Evolutionary conservation across 176 grass and related monocot genomes (phyloP), one percentile per base, ranked within the genome.

Genomic region (Avena sativa): DNA sequence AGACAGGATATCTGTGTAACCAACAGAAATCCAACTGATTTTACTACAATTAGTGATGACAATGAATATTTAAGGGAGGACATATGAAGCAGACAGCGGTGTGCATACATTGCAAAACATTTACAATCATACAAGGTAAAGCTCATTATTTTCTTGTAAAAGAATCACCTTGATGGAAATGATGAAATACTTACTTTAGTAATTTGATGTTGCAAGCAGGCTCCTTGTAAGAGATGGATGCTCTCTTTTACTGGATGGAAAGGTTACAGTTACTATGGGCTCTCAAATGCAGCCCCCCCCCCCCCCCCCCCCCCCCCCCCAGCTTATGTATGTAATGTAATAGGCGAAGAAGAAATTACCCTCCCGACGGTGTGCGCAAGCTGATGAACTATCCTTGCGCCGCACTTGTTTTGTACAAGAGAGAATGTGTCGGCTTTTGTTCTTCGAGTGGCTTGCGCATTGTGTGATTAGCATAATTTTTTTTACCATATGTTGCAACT

Each of bases 11-110:
- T 91, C 34, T 94, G 92, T 71, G 7, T 83, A 53, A 85, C 93
- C 77, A 97, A 97, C 68, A 89, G 74, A 89, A 97, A 97, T 46
- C 92, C 92, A 58, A 79, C 90, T 30, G 95, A 94, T 71, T 94
- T 92, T 81, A 92, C 92, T 44, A 62, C 76, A 80, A 38, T 97
- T 48, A 93, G 91, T 85, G 88, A 94, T 21, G 51, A 89, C 28
- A 91, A 92, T 52, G 86, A 97, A 21, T 94, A 86, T 86, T 91
- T 97, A 81, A 89, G 60, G 12, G 53, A 50, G 5, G 67, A 58
- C 55, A 30, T n/a, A 48, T 87, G 89, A 91, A 79, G 73, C 25
- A 61, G 30, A 56, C 12, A 50, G 50, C 7, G 8, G 9, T 67
- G 38, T 56, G 65, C 63, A 58, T 57, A 73, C 51, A 58, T 55